Evolutionary conservation across 306 rosid genomes (phyloP), one percentile per base, ranked within the genome.

Genomic region (Delonix regia): DNA sequence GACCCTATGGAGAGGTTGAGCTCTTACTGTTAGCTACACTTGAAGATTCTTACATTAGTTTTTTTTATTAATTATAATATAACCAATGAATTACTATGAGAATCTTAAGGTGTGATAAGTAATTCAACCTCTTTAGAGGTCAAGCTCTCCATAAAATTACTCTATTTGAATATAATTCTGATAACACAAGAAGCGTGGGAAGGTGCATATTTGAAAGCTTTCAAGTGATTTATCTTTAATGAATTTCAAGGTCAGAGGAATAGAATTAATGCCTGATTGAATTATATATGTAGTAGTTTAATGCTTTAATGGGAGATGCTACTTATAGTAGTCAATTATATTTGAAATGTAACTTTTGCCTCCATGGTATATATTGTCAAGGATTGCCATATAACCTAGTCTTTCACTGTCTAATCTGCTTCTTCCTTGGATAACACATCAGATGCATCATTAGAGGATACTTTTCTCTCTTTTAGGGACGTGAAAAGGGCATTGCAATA

Each of bases 401-500:
- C 39, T 41, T 11, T 19, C 48, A 4, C 14, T 42, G 14, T 39
- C 61, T 42, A 21, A 44, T 41, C 52, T 69, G 59, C 72, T 59
- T 69, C 61, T 62, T 76, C 2, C 60, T 49, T 25, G 74, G 69
- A 41, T 71, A 44, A 36, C 52, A 41, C 36, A 52, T 61, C 71
- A 16, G 45, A 34, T 28, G 9, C 13, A 38, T 33, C 75, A 84
- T 65, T 62, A 10, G 52, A 44, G 41, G 74, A 27, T 68, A 16
- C 14, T 41, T 69, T 18, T 30, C 9, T 70, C 28, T 69, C 24
- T 77, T 72, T 41, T 85, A 94, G 98, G 98, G 97, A 73, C 97
- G 98, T 24, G 98, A 94, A 83, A 94, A 94, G 86, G 98, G 89
- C 60, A 80, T 94, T 12, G 89, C 89, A 36, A 92, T 94, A 83